Evolutionary conservation across 129 eudicot species (phyloP).

Genomic region (Tanacetum coccineum): DNA sequence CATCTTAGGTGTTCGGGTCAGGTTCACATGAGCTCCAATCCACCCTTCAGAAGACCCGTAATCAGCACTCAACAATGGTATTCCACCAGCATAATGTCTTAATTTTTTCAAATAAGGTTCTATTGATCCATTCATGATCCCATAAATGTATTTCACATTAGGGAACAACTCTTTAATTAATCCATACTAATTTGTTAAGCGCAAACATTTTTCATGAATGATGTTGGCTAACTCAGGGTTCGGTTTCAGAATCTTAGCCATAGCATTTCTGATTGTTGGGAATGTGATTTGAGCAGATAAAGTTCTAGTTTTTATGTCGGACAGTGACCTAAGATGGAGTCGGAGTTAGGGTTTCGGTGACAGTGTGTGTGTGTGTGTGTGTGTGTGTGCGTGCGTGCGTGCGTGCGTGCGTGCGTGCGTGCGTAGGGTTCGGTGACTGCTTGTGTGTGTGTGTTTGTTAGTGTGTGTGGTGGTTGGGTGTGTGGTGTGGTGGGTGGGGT

Average conservation of each 20-base stretch:
- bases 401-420: no score
- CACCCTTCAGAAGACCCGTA: constrained; percentile 98
- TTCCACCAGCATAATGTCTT: constrained; percentile 85
- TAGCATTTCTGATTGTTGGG: constrained; percentile 55
- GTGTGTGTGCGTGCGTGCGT: no score
- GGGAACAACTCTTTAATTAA: constrained; percentile 75
- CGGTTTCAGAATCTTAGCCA: constrained; percentile 66
- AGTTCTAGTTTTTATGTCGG: constrained; percentile 55
- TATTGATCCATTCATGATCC: constrained; percentile 97
- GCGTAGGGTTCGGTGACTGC: no score
- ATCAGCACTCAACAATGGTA: no score
- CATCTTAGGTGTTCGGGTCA: constrained; percentile 59
- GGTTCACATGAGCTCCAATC: constrained; percentile 89
- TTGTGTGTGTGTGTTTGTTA: no score
- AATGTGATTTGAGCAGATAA: constrained; percentile 49
- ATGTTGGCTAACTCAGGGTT: constrained; percentile 64
- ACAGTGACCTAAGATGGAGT: no score
- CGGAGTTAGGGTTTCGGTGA: no score
- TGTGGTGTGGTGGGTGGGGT: no score
- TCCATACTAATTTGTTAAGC: constrained; percentile 83
- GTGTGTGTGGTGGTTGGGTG: no score
- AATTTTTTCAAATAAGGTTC: constrained; percentile 79
- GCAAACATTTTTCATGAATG: constrained; percentile 43
- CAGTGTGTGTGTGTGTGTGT: no score
- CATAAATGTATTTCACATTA: constrained; percentile 76